Evolutionary conservation across 345 rosid genomes (phyloP).

Genomic region (Eucalyptus melliodora): DNA sequence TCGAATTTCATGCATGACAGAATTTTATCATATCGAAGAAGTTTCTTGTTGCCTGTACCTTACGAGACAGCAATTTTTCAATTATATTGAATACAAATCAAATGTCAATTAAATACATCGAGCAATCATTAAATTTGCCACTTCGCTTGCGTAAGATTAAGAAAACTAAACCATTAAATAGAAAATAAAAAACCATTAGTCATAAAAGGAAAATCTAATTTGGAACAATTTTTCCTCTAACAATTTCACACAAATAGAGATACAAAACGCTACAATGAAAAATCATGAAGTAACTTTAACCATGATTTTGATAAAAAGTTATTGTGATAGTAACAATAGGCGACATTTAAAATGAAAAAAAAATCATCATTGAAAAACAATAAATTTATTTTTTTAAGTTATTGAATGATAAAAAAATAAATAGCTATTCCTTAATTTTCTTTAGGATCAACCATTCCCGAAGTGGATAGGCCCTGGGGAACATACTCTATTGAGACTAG

Average conservation of each 20-base stretch:
- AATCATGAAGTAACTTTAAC: neutral
- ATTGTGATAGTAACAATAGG: neutral
- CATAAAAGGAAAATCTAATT: neutral
- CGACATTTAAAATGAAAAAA: neutral
- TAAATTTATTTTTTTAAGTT: too few species aligned
- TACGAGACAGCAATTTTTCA: neutral
- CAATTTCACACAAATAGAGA: neutral
- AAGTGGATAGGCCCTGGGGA: rapidly evolving
- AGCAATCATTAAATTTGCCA: neutral
- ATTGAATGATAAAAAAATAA: neutral
- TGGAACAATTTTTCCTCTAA: neutral
- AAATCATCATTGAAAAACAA: neutral
- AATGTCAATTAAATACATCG: neutral
- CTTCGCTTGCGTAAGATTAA: neutral
- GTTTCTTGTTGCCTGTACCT: neutral
- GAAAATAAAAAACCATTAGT: neutral
- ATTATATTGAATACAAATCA: neutral
- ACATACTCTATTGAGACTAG: neutral
- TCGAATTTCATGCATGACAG: neutral
- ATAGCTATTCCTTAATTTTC: neutral
- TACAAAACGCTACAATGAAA: neutral
- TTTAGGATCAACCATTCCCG: neutral
- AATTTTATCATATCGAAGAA: neutral
- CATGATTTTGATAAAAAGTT: neutral
- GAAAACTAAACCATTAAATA: neutral